Evolutionary conservation across 2,329 filamentous ascomycete species (phyloP), one percentile per base, ranked within the genome.

Genomic region (Lithohypha guttulata): DNA sequence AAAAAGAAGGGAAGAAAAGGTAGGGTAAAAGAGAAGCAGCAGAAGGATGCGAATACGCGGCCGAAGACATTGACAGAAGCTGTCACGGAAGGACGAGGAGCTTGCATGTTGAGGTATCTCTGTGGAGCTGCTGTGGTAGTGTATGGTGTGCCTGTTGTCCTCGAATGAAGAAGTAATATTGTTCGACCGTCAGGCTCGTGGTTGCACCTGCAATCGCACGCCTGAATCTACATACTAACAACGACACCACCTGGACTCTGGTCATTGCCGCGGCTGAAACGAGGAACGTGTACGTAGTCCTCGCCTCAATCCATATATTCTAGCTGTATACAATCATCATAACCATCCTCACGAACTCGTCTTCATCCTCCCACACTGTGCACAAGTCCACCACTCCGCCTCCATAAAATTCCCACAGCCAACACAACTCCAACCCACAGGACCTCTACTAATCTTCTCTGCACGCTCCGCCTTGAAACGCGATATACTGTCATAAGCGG

Each of bases 61-160:
- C 44, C 56, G 34, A 61, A 67, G 42, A 80, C 72, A 38, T 63
- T 96, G 43, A 80, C 84, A n/a, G 78, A 89, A 57, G 91, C 91
- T 0, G 80, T 96, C 23, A 75, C 76, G 21, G 73, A 66, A 53
- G 84, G 83, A 10, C 73, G 84, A 48, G 72, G 74, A 43, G 79
- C 77, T n/a, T 96, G 91, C 62, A 77, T 84, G 51, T 75, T 98
- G 63, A 75, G 75, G 57, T 96, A 94, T 65, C 65, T 98, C 51
- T 98, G 94, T 53, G 91, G 86, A 1, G 91, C 89, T 8, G 86
- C 89, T 25, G 84, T 91, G 17, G 87, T 91, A 48, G 80, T 96
- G 38, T 98, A 96, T 65, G 91, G 91, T 11, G 81, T 98, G 56
- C 91, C 91, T 20, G 84, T 94, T 46, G 95, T 86, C 62, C 68